phyloP scores from a whole-genome alignment of 345 rosid genomes.

The Streptanthus diversifolius region DNA sequence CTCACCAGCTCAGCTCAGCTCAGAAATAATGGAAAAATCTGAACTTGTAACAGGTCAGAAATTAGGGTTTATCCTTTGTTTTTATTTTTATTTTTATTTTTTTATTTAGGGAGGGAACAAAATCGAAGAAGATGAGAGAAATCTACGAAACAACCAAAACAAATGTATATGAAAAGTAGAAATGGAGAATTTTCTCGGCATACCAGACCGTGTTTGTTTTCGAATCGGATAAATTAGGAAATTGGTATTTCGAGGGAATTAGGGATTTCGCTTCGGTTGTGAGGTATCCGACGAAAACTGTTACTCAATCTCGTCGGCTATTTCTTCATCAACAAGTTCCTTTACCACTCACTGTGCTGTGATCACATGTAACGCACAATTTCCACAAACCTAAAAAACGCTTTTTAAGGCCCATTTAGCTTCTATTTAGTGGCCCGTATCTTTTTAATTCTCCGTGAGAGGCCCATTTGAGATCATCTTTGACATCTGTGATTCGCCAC shows the following conservation, averaged over 20 bases:
- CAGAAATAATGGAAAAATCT: conserved; percentile 32
- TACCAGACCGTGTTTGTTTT: conserved; percentile 39
- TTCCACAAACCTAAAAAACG: background rate
- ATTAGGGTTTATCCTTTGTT: conserved; percentile 29
- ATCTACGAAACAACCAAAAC: conserved; percentile 40
- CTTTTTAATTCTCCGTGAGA: background rate
- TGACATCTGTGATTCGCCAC: background rate
- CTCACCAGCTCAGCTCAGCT: conserved; percentile 36
- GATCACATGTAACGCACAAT: conserved; percentile 12
- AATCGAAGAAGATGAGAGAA: conserved; percentile 19
- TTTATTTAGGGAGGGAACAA: conserved; percentile 28
- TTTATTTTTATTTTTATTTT: background rate
- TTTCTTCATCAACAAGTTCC: conserved; percentile 11
- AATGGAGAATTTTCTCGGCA: conserved; percentile 36
- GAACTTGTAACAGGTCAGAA: conserved; percentile 24
- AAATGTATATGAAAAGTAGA: conserved; percentile 34
- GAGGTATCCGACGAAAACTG: conserved; percentile 22
- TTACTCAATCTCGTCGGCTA: conserved; percentile 15
- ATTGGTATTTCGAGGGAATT: conserved; percentile 14
- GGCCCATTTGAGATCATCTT: background rate
- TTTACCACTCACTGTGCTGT: conserved; percentile 12
- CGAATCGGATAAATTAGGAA: conserved; percentile 16
- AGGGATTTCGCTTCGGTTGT: conserved; percentile 34
- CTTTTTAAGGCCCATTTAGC: conserved; percentile 7
- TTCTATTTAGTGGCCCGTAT: background rate